Conservation (phyloP, 2,329 filamentous ascomycete genomes). For the Paraphoma chrysanthemicola region DNA sequence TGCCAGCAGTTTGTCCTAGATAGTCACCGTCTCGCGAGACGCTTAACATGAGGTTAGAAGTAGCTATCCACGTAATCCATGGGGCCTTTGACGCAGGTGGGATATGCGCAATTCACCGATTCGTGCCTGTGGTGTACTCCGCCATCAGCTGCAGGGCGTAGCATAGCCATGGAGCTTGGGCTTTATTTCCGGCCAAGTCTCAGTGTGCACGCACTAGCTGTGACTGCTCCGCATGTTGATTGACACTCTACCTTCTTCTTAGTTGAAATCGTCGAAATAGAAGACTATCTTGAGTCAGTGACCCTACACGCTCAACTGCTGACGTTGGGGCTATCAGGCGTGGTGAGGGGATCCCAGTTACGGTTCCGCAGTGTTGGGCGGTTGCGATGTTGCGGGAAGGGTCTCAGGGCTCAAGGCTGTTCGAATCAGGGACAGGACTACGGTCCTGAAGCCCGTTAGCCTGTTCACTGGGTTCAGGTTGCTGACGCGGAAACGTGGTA, state of each 20-base stretch:
- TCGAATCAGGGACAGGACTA: conserved; percentile 4
- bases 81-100: conserved; percentile 1
- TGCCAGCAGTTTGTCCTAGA: background rate
- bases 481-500: conserved; percentile 31
- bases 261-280: background rate
- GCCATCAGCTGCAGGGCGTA: conserved; percentile 17
- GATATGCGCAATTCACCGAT: conserved; percentile 6
- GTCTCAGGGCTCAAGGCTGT: conserved; percentile 6
- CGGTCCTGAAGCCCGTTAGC: conserved; percentile 8
- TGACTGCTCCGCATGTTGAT: conserved; percentile 1
- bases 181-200: conserved; percentile 9
- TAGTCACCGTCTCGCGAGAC: background rate
- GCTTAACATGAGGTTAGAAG: conserved; percentile 1
- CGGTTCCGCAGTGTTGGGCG: background rate
- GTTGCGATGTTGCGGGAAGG: background rate
- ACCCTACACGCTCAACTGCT: background rate
- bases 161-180: conserved; percentile 11
- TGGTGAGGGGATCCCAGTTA: background rate
- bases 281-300: background rate
- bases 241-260: background rate
- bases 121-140: conserved; percentile 5
- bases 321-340: background rate
- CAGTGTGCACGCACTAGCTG: conserved; percentile 5
- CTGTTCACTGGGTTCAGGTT: conserved; percentile 14
- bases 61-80: conserved; percentile 3